Percentiles rank a stretch among this genome's conserved stretches.
Evolutionary conservation across 495 filamentous ascomycete genomes (phyloP).

Genomic region (Penicillium odoratum): DNA sequence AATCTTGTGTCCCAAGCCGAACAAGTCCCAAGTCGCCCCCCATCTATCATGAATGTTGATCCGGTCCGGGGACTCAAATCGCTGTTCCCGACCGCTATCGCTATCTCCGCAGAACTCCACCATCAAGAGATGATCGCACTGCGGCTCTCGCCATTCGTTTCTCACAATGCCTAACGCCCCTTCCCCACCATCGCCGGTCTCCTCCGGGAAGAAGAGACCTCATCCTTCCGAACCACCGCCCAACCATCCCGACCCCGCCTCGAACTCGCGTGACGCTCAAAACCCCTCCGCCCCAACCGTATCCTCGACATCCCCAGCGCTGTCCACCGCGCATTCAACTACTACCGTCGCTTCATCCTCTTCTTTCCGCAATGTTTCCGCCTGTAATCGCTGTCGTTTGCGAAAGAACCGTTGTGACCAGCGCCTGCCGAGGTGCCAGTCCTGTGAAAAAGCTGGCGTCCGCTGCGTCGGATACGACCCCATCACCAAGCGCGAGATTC

Average conservation of each 20-base stretch:
- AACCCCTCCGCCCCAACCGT: conserved; percentile 17
- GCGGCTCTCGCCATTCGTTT: conserved; percentile 28
- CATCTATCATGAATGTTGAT: conserved; percentile 41
- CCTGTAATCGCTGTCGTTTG: conserved; percentile 88
- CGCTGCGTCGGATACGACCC: conserved; percentile 94
- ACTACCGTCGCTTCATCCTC: conserved; percentile 41
- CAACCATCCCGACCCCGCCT: conserved; percentile 21
- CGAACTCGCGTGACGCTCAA: conserved; percentile 17
- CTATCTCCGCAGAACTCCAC: conserved; percentile 28
- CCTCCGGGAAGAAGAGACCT: conserved; percentile 44
- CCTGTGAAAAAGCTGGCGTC: conserved; percentile 86
- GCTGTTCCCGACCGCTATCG: conserved; percentile 30
- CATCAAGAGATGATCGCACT: conserved; percentile 42
- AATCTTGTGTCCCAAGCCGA: conserved; percentile 9
- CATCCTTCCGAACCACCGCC: conserved; percentile 32
- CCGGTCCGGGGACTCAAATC: conserved; percentile 19
- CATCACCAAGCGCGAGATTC: conserved; percentile 92
- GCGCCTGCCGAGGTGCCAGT: conserved; percentile 81
- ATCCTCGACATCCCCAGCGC: conserved; percentile 20
- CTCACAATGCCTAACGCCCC: conserved; percentile 42
- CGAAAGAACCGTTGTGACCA: conserved; percentile 96
- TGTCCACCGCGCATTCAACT: conserved; percentile 21
- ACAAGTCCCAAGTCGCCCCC: conserved; percentile 5
- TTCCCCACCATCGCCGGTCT: conserved; percentile 36
- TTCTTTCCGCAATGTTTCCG: conserved; percentile 89